Evolutionary conservation across 371 early-diverging fungal species (phyloP).

Genomic region (Saksenaea oblongispora): DNA sequence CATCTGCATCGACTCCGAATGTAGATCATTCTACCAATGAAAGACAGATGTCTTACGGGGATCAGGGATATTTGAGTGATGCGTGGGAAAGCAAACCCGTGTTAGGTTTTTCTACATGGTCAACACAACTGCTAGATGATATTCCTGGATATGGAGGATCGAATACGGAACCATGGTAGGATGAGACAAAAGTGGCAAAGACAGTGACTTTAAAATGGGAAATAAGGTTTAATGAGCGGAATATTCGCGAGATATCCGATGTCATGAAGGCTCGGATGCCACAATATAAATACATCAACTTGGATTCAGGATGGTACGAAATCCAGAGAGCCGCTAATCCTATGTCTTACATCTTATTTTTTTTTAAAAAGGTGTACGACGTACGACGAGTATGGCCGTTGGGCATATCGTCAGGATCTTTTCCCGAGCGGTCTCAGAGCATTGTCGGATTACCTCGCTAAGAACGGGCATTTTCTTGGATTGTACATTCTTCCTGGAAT

Average conservation of each 20-base stretch:
- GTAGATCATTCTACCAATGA: neutral
- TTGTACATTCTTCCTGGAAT: slow-evolving; percentile 35
- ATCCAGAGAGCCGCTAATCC: neutral
- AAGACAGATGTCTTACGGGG: neutral
- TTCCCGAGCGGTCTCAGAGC: slow-evolving; percentile 30
- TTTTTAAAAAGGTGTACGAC: slow-evolving; percentile 14
- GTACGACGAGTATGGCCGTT: slow-evolving; percentile 33
- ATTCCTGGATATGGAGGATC: slow-evolving; percentile 37
- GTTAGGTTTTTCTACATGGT: slow-evolving; percentile 40
- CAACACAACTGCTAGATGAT: slow-evolving; percentile 36
- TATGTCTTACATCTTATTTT: neutral
- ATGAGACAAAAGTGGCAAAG: neutral
- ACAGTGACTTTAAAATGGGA: neutral
- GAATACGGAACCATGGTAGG: slow-evolving; percentile 26
- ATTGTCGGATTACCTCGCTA: slow-evolving; percentile 20
- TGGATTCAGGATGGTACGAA: slow-evolving; percentile 38
- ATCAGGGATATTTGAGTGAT: neutral
- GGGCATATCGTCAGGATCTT: slow-evolving; percentile 29
- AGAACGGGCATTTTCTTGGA: slow-evolving; percentile 31
- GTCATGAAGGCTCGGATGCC: slow-evolving; percentile 33
- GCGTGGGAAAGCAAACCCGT: slow-evolving; percentile 27
- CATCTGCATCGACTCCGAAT: no score
- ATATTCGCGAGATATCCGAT: slow-evolving; percentile 31
- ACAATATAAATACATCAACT: slow-evolving; percentile 33
- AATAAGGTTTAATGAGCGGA: slow-evolving; percentile 32